These are phyloP conservation scores for Cnidoscolus chayamansa DNA, from an alignment of 441 rosid genomes.

Conservation along the genomic window DNA sequence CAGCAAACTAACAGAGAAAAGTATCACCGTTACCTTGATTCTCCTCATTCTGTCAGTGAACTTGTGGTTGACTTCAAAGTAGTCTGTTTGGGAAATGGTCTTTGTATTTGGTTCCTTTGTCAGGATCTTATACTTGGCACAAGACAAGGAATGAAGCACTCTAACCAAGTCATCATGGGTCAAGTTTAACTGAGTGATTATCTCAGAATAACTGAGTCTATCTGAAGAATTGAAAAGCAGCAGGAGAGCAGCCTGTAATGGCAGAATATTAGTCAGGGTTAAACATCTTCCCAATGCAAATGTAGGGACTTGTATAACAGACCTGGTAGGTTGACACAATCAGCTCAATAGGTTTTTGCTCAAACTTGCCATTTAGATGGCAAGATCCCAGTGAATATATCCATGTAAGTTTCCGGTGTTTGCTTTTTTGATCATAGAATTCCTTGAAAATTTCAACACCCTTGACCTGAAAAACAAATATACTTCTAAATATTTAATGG, in stretches of 20 bases:
- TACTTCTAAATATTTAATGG: neutral
- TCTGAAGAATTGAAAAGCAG: constrained; percentile 77
- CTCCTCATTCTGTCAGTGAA: constrained; percentile 88
- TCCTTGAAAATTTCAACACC: constrained; percentile 85
- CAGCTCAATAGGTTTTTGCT: constrained; percentile 74
- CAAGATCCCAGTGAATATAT: constrained; percentile 90
- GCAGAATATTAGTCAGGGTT: neutral
- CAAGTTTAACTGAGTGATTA: constrained; percentile 74
- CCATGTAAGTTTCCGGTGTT: constrained; percentile 91
- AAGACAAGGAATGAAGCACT: constrained; percentile 85
- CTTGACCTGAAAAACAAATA: constrained; percentile 51
- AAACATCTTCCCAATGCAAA: neutral
- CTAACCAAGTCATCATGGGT: constrained; percentile 77
- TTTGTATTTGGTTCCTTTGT: constrained; percentile 71
- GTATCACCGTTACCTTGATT: constrained; percentile 56
- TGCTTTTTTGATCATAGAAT: constrained; percentile 75
- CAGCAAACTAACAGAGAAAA: neutral
- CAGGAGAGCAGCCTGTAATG: constrained; percentile 66
- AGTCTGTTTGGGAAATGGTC: constrained; percentile 56
- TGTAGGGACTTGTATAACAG: neutral
- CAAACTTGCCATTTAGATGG: constrained; percentile 76
- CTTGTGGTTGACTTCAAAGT: constrained; percentile 75
- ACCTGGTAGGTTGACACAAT: constrained; percentile 97
- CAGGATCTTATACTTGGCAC: constrained; percentile 91
- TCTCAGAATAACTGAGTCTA: constrained; percentile 72